Evolutionary conservation across 768 basidiomycete genomes (phyloP), one percentile per base, ranked within the genome.

Genomic region (Termitomyces sp.): DNA sequence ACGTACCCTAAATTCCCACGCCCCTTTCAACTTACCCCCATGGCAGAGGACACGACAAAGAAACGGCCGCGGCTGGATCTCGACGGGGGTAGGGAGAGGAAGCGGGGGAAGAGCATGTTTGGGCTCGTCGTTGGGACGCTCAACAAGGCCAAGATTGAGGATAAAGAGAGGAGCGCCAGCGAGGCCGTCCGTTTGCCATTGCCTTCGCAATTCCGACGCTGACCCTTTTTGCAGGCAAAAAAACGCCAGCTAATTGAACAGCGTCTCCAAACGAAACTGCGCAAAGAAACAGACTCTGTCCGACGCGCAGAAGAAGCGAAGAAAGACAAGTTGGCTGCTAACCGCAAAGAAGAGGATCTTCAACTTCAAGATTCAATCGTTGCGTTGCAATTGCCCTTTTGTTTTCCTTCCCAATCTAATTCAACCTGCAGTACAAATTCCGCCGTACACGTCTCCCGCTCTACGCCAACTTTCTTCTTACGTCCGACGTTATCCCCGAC

Each of bases 81-180:
- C 63, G 70, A 66, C 1, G 37, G 17, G 1, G 77, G 67, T 43
- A 78, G 85, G 64, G 87, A 88, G 70, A 82, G 87, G 66, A 91
- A 88, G 73, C 86, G 89, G 65, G 90, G 90, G 68, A 90, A 89
- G 82, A 84, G 81, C 74, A 89, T 91, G 87, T 89, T 93, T 74
- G 91, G 89, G 59, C 76, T 92, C 62, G 76, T 91, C 61, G 71
- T 93, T 56, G 89, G 89, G 52, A 93, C 90, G 61, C 80, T 93
- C 59, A 89, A 86, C 74, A 89, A 89, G 77, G 91, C 91, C 61
- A 91, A 91, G 76, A 85, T 81, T 62, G 90, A 93, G 76, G 90
- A 91, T 70, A 86, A 88, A 68, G 84, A 89, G 76, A 78, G 89
- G 58, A 89, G 79, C 67, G 85, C 86, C n/a, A 91, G 89, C 70